Evolutionary conservation across 768 basidiomycete genomes (phyloP).

Genomic region (Mycena haematopus): DNA sequence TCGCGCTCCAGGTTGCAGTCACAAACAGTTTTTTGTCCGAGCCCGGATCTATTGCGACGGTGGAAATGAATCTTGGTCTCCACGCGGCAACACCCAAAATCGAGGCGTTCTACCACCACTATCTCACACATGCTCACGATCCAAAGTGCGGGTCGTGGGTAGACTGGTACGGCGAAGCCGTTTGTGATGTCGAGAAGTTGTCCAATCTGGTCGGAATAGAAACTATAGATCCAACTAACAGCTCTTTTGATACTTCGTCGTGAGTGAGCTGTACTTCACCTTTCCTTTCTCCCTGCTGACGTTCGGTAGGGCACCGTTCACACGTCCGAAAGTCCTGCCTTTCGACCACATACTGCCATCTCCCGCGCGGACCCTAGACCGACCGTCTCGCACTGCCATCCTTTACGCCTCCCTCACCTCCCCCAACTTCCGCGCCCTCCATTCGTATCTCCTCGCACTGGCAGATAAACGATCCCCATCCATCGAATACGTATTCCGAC

Average conservation of each 20-base stretch:
- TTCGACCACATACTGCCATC: slow-evolving; percentile 81
- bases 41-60: slow-evolving; percentile 56
- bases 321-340: slow-evolving; percentile 59
- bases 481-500: slow-evolving; percentile 81
- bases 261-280: slow-evolving; percentile 33
- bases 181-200: slow-evolving; percentile 72
- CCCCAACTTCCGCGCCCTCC: slow-evolving; percentile 65
- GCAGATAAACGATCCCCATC: slow-evolving; percentile 50
- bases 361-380: slow-evolving; percentile 45
- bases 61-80: slow-evolving; percentile 77
- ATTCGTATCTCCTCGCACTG: slow-evolving; percentile 64
- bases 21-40: slow-evolving; percentile 54
- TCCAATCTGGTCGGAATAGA: slow-evolving; percentile 58
- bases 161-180: slow-evolving; percentile 79
- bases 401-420: slow-evolving; percentile 78
- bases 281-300: not conserved
- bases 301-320: slow-evolving; percentile 36
- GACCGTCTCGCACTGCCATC: slow-evolving; percentile 69
- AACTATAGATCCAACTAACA: slow-evolving; percentile 49
- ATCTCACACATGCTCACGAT: slow-evolving; percentile 46
- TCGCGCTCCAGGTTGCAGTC: slow-evolving; percentile 58
- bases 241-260: slow-evolving; percentile 29
- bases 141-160: slow-evolving; percentile 74
- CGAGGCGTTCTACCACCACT: slow-evolving; percentile 84
- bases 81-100: slow-evolving; percentile 83